Evolutionary conservation across 495 filamentous ascomycete genomes (phyloP), one percentile per base, ranked within the genome.

Genomic region (Daldinia loculata): DNA sequence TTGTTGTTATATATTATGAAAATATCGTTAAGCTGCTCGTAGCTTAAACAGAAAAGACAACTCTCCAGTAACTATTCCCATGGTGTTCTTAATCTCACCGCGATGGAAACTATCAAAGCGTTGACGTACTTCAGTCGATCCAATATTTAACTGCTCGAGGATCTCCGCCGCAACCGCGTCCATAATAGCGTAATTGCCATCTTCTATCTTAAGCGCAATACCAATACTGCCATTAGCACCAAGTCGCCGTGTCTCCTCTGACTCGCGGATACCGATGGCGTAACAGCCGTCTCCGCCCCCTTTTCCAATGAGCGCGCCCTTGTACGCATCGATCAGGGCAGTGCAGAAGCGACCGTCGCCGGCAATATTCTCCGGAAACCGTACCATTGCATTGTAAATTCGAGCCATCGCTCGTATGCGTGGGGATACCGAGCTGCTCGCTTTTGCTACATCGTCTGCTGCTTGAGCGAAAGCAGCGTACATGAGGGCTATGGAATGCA

Each of bases 161-260:
- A 83, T 76, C 70, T 82, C 81, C 19, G 63, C 52, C 11, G 81
- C 77, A 0, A 77, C 80, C 5, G 78, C 67, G 51, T 81, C 80
- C 22, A 81, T 73, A 22, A 77, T 71, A 2, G n/a, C 57, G 12
- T 77, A 70, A 66, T 77, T 81, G 0, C 81, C 79, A 68, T 82
- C 81, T 55, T 82, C 80, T 30, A 82, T 75, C 56, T 83, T 82
- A 29, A 83, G 76, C 0, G 81, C 75, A 58, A 82, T 77, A 0
- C 80, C 81, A 52, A 82, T 65, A 1, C 66, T 74, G 9, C 79
- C 78, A 7, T 74, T 34, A 0, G 70, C 76, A 5, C 81, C 80
- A 7, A 80, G 60, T 34, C 34, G 50, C 7, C 55, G 70, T 7
- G 80, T 82, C 8, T 74, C 41, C 27, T 75, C 72, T n/a, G 78